Evolutionary conservation across 805 yeast genomes (phyloP).

Genomic region (Spencermartinsiella europaea): DNA sequence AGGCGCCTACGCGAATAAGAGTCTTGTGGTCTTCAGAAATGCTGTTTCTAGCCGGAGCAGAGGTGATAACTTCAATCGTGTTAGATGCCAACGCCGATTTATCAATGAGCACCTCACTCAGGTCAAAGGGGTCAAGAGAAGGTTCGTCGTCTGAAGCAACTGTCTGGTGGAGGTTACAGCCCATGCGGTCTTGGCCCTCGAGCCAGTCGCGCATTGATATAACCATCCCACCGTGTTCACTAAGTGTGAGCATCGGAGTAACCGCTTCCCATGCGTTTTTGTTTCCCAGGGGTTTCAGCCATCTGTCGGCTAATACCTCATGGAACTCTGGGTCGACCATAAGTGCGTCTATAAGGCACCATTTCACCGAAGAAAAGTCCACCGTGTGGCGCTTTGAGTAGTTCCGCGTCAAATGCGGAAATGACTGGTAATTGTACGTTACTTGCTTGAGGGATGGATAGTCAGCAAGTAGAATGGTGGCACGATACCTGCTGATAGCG

Average conservation of each 20-base stretch:
- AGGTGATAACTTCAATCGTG: conserved; percentile 57
- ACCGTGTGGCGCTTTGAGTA: conserved; percentile 69
- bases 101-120: conserved; percentile 67
- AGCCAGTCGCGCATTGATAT: conserved; percentile 90
- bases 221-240: conserved; percentile 96
- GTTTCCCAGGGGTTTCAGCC: conserved; percentile 89
- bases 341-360: conserved; percentile 85
- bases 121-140: conserved; percentile 36
- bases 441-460: conserved; percentile 85
- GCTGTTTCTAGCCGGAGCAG: conserved; percentile 41
- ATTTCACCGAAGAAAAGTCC: conserved; percentile 71
- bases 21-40: conserved; percentile 38
- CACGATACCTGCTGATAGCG: conserved; percentile 62
- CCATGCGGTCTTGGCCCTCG: conserved; percentile 60
- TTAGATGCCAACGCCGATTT: conserved; percentile 69
- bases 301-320: conserved; percentile 81
- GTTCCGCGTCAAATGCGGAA: conserved; percentile 79
- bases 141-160: conserved; percentile 37
- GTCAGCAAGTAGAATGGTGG: conserved; percentile 74
- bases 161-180: conserved; percentile 33
- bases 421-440: conserved; percentile 85
- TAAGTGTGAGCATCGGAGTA: conserved; percentile 81
- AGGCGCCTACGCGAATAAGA: conserved; percentile 73
- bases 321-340: conserved; percentile 92
- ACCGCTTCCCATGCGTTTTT: conserved; percentile 66